Conservation (phyloP, 768 basidiomycete genomes). For the Pisolithus marmoratus region DNA sequence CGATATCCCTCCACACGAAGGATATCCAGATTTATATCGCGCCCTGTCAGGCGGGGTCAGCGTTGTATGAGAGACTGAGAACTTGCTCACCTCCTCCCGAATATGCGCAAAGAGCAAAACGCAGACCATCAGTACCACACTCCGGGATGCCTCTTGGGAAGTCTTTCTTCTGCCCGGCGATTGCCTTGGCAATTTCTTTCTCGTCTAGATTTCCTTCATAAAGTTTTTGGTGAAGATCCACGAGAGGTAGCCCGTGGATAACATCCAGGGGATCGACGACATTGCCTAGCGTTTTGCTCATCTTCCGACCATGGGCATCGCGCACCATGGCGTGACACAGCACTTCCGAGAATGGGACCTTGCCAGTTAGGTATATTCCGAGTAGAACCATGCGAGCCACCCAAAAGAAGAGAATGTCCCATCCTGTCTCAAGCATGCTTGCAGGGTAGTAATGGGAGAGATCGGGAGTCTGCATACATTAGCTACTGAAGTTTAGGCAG, state of each 20-base stretch:
- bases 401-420: slow-evolving; percentile 99
- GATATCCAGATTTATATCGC: slow-evolving; percentile 97
- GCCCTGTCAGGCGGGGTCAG: slow-evolving; percentile 45
- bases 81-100: slow-evolving; percentile 67
- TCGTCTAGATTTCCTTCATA: slow-evolving; percentile 90
- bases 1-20: slow-evolving; percentile 95
- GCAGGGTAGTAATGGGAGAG: slow-evolving; percentile 81
- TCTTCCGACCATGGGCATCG: slow-evolving; percentile 97
- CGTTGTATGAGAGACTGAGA: background rate
- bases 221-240: slow-evolving; percentile 79
- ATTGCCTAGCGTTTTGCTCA: slow-evolving; percentile 97
- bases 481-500: background rate
- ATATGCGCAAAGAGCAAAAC: slow-evolving; percentile 94
- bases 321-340: slow-evolving; percentile 98
- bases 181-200: slow-evolving; percentile 87
- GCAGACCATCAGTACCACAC: slow-evolving; percentile 93
- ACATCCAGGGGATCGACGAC: slow-evolving; percentile 97
- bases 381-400: slow-evolving; percentile 97
- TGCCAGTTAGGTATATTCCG: slow-evolving; percentile 80
- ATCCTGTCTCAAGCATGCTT: slow-evolving; percentile 92
- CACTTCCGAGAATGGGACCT: slow-evolving; percentile 94
- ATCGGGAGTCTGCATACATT: slow-evolving; percentile 60
- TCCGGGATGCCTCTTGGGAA: slow-evolving; percentile 99
- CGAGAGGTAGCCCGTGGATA: slow-evolving; percentile 76
- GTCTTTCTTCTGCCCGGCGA: slow-evolving; percentile 95